These are phyloP conservation scores for Chaetoceros tenuissimus DNA, from an alignment of 108 stramenopile species.

Conservation along the genomic window DNA sequence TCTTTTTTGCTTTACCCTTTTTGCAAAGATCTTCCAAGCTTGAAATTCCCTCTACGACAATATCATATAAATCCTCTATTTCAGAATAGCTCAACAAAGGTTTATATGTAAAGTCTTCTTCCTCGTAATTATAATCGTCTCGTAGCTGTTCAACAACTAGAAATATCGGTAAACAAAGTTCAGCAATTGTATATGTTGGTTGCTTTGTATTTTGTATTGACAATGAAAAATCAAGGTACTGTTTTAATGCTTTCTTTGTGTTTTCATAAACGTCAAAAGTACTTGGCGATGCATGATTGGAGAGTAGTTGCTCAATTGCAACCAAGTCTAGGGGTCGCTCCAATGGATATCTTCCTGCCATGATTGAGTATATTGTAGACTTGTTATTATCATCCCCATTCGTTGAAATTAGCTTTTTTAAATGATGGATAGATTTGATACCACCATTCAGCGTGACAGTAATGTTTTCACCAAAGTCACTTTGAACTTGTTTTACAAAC, in stretches of 20 bases:
- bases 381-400: neutral
- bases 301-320: conserved; percentile 6
- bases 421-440: conserved; percentile 19
- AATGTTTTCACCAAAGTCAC: conserved; percentile 27
- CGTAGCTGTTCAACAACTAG: conserved; percentile 32
- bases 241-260: conserved; percentile 5
- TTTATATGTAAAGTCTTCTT: conserved; percentile 5
- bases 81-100: conserved; percentile 4
- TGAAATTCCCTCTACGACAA: conserved; percentile 15
- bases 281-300: neutral
- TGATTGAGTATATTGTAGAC: conserved; percentile 14
- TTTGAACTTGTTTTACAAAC: conserved; percentile 24
- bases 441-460: conserved; percentile 46
- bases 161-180: conserved; percentile 36
- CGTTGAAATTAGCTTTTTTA: conserved; percentile 4
- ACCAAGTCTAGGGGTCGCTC: conserved; percentile 33
- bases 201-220: no score
- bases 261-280: neutral
- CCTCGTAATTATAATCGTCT: conserved; percentile 26
- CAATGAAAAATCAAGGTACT: conserved; percentile 27
- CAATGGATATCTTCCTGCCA: conserved; percentile 42
- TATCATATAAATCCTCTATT: conserved; percentile 5
- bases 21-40: conserved; percentile 12
- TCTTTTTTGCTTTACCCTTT: conserved; percentile 13
- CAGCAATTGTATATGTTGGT: conserved; percentile 10